These are phyloP conservation scores for Ophiostoma piceae DNA, from an alignment of 2,329 filamentous ascomycete genomes.

Conservation along the genomic window DNA sequence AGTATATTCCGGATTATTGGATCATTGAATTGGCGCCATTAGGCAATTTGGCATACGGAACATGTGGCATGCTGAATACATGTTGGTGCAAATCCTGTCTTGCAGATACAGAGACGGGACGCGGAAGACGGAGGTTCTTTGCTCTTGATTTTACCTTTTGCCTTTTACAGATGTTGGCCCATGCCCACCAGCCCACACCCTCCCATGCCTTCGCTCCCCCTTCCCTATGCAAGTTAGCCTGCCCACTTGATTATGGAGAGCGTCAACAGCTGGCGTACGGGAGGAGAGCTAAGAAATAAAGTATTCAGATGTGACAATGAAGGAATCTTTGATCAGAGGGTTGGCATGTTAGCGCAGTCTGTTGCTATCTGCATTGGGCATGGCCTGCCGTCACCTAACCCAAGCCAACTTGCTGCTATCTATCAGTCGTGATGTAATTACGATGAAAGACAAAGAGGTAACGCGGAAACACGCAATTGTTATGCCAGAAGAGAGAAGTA, in stretches of 20 bases:
- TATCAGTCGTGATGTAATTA: no score
- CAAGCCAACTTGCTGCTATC: background rate
- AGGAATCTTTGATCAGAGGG: background rate
- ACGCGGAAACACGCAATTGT: background rate
- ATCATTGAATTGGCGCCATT: no score
- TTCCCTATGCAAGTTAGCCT: background rate
- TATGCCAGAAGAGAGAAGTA: background rate
- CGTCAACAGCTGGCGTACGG: background rate
- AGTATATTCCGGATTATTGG: no score
- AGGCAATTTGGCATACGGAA: background rate
- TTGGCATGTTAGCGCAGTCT: background rate
- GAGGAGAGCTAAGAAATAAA: constrained; percentile 1
- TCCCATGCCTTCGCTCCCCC: background rate
- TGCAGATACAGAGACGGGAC: background rate
- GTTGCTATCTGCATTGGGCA: constrained; percentile 13
- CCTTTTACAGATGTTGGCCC: constrained; percentile 1
- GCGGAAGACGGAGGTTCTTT: constrained; percentile 3
- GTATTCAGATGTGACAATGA: background rate
- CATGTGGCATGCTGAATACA: background rate
- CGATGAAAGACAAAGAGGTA: background rate
- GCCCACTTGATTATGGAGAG: constrained; percentile 5
- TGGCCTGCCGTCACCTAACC: constrained; percentile 9
- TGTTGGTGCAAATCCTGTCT: background rate
- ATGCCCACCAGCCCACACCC: background rate
- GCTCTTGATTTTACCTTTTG: background rate